phyloP scores from a whole-genome alignment of 192 early-diverging fungal species.

The Dissophora ornata region DNA sequence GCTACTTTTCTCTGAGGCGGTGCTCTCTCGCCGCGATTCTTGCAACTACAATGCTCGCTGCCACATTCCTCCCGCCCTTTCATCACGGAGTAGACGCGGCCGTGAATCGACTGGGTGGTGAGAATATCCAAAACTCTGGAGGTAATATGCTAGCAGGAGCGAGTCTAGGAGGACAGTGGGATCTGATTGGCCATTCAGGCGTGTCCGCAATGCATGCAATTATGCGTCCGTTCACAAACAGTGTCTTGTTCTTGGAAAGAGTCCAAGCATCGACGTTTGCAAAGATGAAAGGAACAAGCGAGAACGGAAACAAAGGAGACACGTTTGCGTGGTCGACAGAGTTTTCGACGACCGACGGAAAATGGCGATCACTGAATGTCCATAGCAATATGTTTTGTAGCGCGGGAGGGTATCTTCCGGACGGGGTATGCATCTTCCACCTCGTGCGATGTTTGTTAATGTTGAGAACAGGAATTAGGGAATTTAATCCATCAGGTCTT shows the following conservation, averaged over 20 bases:
- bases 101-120: background rate
- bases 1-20: slow-evolving; percentile 13
- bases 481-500: no score
- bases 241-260: slow-evolving; percentile 43
- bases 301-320: slow-evolving; percentile 25
- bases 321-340: slow-evolving; percentile 51
- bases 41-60: slow-evolving; percentile 9
- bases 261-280: slow-evolving; percentile 40
- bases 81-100: slow-evolving; percentile 18
- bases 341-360: slow-evolving; percentile 31
- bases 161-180: slow-evolving; percentile 52
- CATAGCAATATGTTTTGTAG: slow-evolving; percentile 53
- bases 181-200: slow-evolving; percentile 52
- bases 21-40: slow-evolving; percentile 14
- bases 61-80: slow-evolving; percentile 1
- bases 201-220: slow-evolving; percentile 54
- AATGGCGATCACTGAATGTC: slow-evolving; percentile 36
- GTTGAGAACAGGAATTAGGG: no score
- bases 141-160: slow-evolving; percentile 1
- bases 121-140: no score
- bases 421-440: slow-evolving; percentile 45
- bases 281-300: slow-evolving; percentile 19
- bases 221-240: slow-evolving; percentile 40
- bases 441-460: no score
- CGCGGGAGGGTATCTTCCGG: slow-evolving; percentile 51